Base-by-base conservation (phyloP, 1,284 basidiomycete species). In the Ceratorhiza oryzae-sativae region DNA sequence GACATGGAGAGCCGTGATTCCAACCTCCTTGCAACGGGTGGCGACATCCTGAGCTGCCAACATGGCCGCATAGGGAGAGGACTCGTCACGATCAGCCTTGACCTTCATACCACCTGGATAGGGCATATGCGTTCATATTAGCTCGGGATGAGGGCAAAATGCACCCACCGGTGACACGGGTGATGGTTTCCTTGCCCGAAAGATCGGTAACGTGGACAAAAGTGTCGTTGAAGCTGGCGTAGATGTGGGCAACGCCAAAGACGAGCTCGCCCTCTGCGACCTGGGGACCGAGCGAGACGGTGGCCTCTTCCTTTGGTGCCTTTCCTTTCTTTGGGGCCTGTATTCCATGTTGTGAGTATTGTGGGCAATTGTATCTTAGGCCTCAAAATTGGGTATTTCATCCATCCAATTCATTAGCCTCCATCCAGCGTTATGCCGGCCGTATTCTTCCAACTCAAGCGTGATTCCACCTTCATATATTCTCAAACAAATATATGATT, bases 11-110 rank as follows among this genome's bases (percentile, higher is more conserved):
- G 97, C 97, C 77, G 93, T 98, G 85, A 99, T 94, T 76, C 97
- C 97, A 78, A 98, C 94, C 85, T 99, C 97, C 82, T 94, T 94
- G 92, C 97, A 99, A 78, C 97, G 94, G 73, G 86, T 83, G 75
- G 97, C 96, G 77, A 95, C 94, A 80, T 98, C 97, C 86, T 98
- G 97, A 71, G 97, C 97, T 75, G 97, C 97, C 83, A 98, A 88
- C 97, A 99, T 98, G 81, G 97, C 97, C 76, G 97, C 97, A 85
- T 98, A 99, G 30, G 97, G 94, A 48, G 97, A 98, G 63, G 96
- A 98, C 86, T 99, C 97, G 86, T 99, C 97, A 85, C 97, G 94
- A 84, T 99, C 97, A 48, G 97, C 97, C 87, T 99, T 99, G 86
- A 99, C 97, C 87, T 99, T 99, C 97, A 99, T 99, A 76, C 97